A percentile compares a stretch with the other conserved stretches of the same genome.
Conservation (phyloP, 768 basidiomycete genomes). For the Mycena olivaceomarginata region DNA sequence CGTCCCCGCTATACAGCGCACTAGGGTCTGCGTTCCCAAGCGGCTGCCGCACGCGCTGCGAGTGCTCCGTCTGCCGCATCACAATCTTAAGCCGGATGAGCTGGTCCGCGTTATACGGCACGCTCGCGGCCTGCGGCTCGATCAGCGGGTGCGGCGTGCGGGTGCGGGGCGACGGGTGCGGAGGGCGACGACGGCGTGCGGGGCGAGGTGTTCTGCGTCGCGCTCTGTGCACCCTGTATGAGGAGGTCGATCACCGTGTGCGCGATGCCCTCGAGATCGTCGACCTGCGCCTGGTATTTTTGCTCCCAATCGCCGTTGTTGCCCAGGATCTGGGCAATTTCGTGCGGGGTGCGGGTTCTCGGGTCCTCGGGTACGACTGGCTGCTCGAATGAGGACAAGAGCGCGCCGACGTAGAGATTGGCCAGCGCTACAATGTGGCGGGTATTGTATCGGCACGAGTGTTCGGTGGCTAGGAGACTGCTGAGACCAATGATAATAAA, state of each 20-base stretch:
- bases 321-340: constrained; percentile 74
- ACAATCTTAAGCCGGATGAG: constrained; percentile 93
- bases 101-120: constrained; percentile 88
- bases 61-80: constrained; percentile 87
- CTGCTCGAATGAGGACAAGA: constrained; percentile 84
- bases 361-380: constrained; percentile 64
- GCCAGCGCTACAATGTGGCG: constrained; percentile 91
- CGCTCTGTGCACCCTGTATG: constrained; percentile 74
- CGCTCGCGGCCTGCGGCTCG: constrained; percentile 59
- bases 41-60: constrained; percentile 69
- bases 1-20: constrained; percentile 68
- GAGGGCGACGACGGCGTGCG: constrained; percentile 86
- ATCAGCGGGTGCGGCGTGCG: constrained; percentile 54
- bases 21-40: constrained; percentile 69
- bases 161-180: constrained; percentile 74
- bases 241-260: constrained; percentile 88
- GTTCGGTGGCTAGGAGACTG: constrained; percentile 82
- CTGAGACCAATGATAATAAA: background rate
- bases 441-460: constrained; percentile 89
- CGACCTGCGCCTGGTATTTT: constrained; percentile 79
- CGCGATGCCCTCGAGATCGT: constrained; percentile 91
- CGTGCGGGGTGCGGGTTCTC: constrained; percentile 60
- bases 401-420: constrained; percentile 87
- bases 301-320: constrained; percentile 83
- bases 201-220: constrained; percentile 81